Percentiles rank a stretch among this genome's conserved stretches.
Evolutionary conservation across 2,329 filamentous ascomycete genomes (phyloP).

Genomic region (Paraconiothyrium brasiliense): DNA sequence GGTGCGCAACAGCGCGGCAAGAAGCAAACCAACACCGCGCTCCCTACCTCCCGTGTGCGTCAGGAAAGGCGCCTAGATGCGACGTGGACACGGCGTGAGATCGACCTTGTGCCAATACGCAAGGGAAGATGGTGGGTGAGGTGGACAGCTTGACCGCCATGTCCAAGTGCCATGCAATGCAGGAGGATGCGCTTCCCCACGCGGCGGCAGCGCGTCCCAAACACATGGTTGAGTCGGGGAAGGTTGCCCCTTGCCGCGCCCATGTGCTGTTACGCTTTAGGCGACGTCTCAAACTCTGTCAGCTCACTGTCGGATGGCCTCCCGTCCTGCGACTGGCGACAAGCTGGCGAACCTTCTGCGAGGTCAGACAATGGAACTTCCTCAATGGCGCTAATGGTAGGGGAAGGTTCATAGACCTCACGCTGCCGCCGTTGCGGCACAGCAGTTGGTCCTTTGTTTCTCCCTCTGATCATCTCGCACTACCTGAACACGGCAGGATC

Average conservation of each 20-base stretch:
- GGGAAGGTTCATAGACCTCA: neutral
- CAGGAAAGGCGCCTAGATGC: neutral
- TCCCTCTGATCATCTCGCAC: constrained; percentile 11
- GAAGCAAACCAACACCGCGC: constrained; percentile 13
- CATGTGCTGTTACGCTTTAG: constrained; percentile 7
- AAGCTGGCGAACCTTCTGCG: constrained; percentile 7
- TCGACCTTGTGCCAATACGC: neutral
- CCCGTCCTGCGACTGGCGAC: neutral
- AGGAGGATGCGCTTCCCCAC: constrained; percentile 31
- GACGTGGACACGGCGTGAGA: constrained; percentile 11
- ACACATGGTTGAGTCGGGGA: constrained; percentile 28
- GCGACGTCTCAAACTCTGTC: constrained; percentile 16
- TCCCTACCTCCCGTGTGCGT: constrained; percentile 1
- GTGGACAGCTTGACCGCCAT: constrained; percentile 28
- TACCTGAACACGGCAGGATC: constrained; percentile 18
- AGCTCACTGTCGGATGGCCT: constrained; percentile 4
- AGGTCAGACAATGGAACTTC: neutral
- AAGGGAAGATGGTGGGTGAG: constrained; percentile 8
- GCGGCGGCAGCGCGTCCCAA: constrained; percentile 27
- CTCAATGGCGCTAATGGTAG: neutral
- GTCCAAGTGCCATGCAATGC: constrained; percentile 20
- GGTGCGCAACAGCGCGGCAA: constrained; percentile 3
- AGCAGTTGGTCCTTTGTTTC: constrained; percentile 3
- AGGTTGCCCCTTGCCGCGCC: constrained; percentile 18
- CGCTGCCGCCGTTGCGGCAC: neutral